These are phyloP conservation scores for Aspergillus carlsbadensis DNA, from an alignment of 495 filamentous ascomycete species.

Conservation along the genomic window DNA sequence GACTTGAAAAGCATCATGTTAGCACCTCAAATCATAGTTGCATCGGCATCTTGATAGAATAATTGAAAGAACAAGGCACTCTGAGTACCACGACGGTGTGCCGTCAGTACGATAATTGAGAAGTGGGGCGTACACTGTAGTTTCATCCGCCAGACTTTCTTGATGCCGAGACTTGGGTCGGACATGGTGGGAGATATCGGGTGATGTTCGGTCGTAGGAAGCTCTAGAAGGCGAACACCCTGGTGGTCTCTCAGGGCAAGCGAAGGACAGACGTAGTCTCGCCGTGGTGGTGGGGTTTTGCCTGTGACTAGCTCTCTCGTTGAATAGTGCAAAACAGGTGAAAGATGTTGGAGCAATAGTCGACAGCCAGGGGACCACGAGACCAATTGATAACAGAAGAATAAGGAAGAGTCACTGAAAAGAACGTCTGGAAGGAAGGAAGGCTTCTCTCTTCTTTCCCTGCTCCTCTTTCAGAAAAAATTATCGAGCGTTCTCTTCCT, in stretches of 20 bases:
- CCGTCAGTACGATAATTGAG: conserved; percentile 15
- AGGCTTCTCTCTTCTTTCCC: conserved; percentile 2
- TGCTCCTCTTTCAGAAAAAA: conserved; percentile 4
- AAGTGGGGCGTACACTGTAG: conserved; percentile 48
- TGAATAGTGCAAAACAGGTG: background rate
- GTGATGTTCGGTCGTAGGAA: conserved; percentile 8
- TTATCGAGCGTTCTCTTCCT: background rate
- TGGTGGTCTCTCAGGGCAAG: background rate
- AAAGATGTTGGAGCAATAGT: conserved; percentile 1
- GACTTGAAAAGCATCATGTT: conserved; percentile 41
- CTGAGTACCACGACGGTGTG: background rate
- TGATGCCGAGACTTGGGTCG: conserved; percentile 18
- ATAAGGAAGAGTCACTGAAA: background rate
- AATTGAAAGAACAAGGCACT: background rate
- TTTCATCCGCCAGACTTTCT: conserved; percentile 47
- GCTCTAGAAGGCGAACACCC: background rate
- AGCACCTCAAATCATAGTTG: conserved; percentile 11
- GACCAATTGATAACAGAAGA: conserved; percentile 9
- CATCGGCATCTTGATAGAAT: background rate
- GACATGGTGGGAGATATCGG: conserved; percentile 28
- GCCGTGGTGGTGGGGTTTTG: background rate
- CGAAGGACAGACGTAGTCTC: background rate
- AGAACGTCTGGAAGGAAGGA: conserved; percentile 12
- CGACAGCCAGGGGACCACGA: background rate
- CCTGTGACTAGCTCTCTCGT: background rate